A percentile compares a stretch with the other conserved stretches of the same genome.
Conservation (phyloP, 2,329 filamentous ascomycete species). For the Fusarium marasasianum region DNA sequence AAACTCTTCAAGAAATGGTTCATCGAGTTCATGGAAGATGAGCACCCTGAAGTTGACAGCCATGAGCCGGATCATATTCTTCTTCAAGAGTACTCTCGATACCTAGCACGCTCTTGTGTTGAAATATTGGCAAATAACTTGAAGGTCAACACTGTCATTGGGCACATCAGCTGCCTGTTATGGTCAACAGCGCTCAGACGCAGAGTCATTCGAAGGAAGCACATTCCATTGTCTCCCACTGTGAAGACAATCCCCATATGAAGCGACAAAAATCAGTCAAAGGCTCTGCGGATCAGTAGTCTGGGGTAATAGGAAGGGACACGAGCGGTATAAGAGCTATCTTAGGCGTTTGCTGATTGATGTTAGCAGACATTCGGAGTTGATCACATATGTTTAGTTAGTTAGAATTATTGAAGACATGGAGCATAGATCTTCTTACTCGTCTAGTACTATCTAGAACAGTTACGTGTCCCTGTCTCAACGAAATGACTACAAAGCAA, state of each 20-base stretch:
- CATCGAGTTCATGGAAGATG: not conserved
- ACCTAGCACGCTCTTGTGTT: not conserved
- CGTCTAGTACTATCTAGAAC: not conserved
- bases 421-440: not conserved
- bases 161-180: not conserved
- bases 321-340: no score
- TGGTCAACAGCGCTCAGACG: not conserved
- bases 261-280: not conserved
- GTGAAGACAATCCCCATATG: not conserved
- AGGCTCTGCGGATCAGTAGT: not conserved
- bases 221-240: not conserved
- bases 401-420: not conserved
- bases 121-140: not conserved
- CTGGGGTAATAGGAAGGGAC: not conserved
- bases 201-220: not conserved
- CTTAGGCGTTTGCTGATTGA: not conserved
- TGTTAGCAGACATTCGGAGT: not conserved
- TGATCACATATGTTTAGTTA: not conserved
- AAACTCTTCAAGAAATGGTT: not conserved
- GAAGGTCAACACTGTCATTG: not conserved
- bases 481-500: not conserved
- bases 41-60: not conserved
- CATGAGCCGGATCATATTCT: not conserved
- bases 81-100: not conserved
- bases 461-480: rapidly evolving